Evolutionary conservation across 805 yeast genomes (phyloP), one percentile per base, ranked within the genome.

Genomic region (Zygotorulaspora danielsina): DNA sequence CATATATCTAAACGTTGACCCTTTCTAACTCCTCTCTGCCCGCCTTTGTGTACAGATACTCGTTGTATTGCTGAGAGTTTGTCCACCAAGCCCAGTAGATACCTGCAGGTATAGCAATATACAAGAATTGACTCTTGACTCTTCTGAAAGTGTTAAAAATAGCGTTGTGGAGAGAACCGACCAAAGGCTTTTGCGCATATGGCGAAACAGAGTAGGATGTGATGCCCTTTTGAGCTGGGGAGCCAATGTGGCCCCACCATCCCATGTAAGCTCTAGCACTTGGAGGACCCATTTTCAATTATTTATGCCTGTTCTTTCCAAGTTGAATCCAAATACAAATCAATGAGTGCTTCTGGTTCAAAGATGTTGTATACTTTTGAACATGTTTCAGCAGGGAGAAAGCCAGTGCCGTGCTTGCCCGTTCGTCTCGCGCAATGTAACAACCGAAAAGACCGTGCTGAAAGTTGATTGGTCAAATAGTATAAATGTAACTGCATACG

Each of bases 181-280:
- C 82, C 66, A 93, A 76, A 42, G 97, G 97, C 66, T 78, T 80
- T 70, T 90, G 94, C 45, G 96, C 96, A 55, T 76, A 85, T 47
- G 96, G 94, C 51, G 98, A 84, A 49, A 93, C 88, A 41, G 96
- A 73, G 75, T 90, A 93, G 45, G 84, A 76, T 48, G 90, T 84
- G 50, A 83, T 73, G 71, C 86, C 82, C 68, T 85, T 85, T 73
- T 86, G 95, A 55, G 76, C 76, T 64, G 93, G 89, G 67, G 84
- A 75, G 46, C 94, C 95, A 63, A 88, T 68, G 71, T 73, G 67
- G 63, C 97, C 97, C 97, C 97, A 88, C 96, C 96, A 88, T 56
- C 97, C 97, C 90, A 85, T 81, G 62, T 83, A 88, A 60, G 87
- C 63, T 55, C 75, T 78, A 56, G 81, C 80, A 55, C 77, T 76